These are phyloP conservation scores for Aureobasidium sp. DNA, from an alignment of 2,329 filamentous ascomycete genomes.

Conservation along the genomic window DNA sequence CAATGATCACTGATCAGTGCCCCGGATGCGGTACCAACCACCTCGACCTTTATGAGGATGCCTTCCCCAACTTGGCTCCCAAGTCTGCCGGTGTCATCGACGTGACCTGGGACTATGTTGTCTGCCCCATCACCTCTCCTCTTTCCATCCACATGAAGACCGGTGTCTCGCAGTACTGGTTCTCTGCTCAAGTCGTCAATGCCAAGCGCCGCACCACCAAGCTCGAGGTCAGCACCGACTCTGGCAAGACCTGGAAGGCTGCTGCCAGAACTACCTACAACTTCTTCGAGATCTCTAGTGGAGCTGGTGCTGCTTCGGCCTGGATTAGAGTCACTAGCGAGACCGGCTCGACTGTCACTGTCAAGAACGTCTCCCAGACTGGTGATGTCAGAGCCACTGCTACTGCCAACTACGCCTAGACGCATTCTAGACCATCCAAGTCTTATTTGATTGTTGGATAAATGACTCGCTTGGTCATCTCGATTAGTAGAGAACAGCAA, in stretches of 20 bases:
- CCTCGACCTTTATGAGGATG: conserved; percentile 47
- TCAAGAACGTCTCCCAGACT: conserved; percentile 16
- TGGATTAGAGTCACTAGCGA: conserved; percentile 17
- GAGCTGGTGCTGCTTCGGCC: conserved; percentile 12
- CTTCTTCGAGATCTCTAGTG: conserved; percentile 17
- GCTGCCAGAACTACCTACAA: conserved; percentile 17
- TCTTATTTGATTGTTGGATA: too few relatives aligned
- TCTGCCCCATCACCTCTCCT: conserved; percentile 16
- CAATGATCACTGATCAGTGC: conserved; percentile 55
- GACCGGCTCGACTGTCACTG: conserved; percentile 9
- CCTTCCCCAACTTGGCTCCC: conserved; percentile 40
- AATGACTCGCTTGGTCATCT: not conserved
- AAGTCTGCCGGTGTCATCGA: conserved; percentile 39
- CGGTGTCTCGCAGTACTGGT: conserved; percentile 19
- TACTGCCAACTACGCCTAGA: conserved; percentile 17
- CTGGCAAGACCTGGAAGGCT: conserved; percentile 17
- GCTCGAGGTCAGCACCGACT: conserved; percentile 17
- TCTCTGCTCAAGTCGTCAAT: conserved; percentile 19
- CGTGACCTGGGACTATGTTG: conserved; percentile 29
- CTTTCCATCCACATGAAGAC: conserved; percentile 17
- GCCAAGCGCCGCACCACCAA: conserved; percentile 16
- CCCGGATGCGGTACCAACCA: conserved; percentile 46
- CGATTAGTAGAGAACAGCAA: not conserved
- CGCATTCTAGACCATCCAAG: not conserved
- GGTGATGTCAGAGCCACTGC: conserved; percentile 15